phyloP scores from a whole-genome alignment of 371 early-diverging fungal species.

The Mortierella sp. region DNA sequence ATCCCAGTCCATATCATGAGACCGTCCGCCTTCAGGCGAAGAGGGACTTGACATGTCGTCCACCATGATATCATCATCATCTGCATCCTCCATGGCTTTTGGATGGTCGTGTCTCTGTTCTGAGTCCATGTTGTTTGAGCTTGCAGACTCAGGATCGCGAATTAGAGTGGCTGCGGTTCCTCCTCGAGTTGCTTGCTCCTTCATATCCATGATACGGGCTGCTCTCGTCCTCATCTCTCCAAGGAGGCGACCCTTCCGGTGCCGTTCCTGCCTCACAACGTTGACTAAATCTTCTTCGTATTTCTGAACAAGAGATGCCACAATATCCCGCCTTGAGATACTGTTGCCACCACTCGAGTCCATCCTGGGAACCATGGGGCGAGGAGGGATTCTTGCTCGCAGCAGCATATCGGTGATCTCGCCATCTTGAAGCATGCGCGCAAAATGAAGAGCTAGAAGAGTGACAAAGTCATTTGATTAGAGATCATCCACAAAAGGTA shows the following conservation, averaged over 20 bases:
- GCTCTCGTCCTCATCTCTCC: conserved; percentile 23
- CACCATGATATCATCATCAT: conserved; percentile 47
- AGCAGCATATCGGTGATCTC: conserved; percentile 10
- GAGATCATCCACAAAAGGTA: neutral
- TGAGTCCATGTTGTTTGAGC: neutral
- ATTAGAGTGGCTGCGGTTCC: neutral
- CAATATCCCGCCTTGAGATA: conserved; percentile 10
- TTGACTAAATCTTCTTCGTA: conserved; percentile 25
- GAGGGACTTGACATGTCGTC: conserved; percentile 47
- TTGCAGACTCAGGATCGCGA: neutral
- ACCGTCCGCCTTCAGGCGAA: conserved; percentile 34
- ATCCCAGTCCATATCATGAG: conserved; percentile 28
- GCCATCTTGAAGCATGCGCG: conserved; percentile 22
- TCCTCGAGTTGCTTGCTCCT: conserved; percentile 7
- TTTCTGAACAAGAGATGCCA: conserved; percentile 18
- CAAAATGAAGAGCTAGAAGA: conserved; percentile 27
- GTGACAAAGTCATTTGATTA: neutral
- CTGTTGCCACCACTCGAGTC: neutral
- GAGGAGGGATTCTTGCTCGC: conserved; percentile 29
- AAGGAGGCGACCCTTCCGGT: conserved; percentile 15
- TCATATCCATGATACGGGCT: conserved; percentile 14
- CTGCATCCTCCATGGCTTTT: conserved; percentile 22
- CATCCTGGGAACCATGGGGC: conserved; percentile 30
- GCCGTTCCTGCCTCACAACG: conserved; percentile 22
- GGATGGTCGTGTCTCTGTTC: neutral